Conservation (phyloP, 176 grass and related monocot species). For the Oryza longistaminata region DNA sequence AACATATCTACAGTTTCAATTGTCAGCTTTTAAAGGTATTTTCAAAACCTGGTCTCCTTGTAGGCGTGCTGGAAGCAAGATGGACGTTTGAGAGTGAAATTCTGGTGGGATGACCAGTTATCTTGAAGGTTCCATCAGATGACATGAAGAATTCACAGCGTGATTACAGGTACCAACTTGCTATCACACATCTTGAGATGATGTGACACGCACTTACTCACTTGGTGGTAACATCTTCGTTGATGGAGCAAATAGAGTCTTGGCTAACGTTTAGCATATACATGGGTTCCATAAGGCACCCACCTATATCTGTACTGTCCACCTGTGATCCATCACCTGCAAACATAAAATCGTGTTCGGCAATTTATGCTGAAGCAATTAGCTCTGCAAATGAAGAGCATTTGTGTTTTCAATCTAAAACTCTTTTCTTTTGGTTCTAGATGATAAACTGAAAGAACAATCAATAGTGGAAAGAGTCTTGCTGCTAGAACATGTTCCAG, state of each 20-base stretch:
- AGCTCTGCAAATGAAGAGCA: neutral
- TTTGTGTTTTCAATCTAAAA: constrained; percentile 10
- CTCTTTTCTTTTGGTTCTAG: constrained; percentile 46
- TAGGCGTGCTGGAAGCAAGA: constrained; percentile 68
- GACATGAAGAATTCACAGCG: constrained; percentile 51
- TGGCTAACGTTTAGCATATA: too few relatives aligned
- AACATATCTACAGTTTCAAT: constrained; percentile 27
- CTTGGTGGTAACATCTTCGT: neutral
- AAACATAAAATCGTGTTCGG: neutral
- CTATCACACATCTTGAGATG: too few relatives aligned
- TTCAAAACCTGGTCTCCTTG: constrained; percentile 31
- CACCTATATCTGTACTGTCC: too few relatives aligned
- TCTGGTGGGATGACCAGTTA: constrained; percentile 59
- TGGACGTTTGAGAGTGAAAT: constrained; percentile 36
- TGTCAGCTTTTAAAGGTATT: constrained; percentile 9
- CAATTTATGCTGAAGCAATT: constrained; percentile 27
- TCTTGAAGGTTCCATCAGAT: constrained; percentile 62
- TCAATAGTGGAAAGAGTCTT: constrained; percentile 93
- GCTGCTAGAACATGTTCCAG: constrained; percentile 59
- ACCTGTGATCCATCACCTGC: neutral
- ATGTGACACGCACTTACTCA: neutral
- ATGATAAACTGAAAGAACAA: constrained; percentile 54
- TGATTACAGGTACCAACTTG: constrained; percentile 60
- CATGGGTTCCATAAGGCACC: too few relatives aligned
- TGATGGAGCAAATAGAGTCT: too few relatives aligned